Base-by-base conservation (phyloP, 202 grass and related monocot genomes). In the Elaeis oleifera region DNA sequence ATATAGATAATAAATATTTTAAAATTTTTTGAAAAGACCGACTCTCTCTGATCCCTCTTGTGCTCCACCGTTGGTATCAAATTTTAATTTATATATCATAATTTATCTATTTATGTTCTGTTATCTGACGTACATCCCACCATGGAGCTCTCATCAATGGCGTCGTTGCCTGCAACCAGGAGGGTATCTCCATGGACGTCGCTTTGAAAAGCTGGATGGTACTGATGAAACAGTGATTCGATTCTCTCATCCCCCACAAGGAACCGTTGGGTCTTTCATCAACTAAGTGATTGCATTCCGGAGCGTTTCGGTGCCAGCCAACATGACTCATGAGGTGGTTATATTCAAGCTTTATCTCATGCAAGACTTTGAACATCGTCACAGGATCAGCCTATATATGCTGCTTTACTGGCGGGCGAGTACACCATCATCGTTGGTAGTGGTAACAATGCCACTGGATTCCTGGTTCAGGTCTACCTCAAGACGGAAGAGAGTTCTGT, bases 361-460 rank as follows among this genome's bases (percentile, higher is more conserved):
- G 56, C 56, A 59, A 59, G 22, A 59, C 22, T 23, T 59, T 59
- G 56, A 59, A 3, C 23, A 29, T 59, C 56, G 56, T 59, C 24
- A 59, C 56, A 4, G 56, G 25, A 5, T 59, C 56, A 3, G 56
- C 56, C 15, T 59, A 59, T 14, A 19, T 24, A 24, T 24, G 23
- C 24, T 14, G 56, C 23, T 9, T 16, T 59, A 16, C 13, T 19
- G 56, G 23, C 56, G 1, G 56, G 56, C 0, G 22, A 25, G 11
- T 24, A 59, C 56, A 59, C 56, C 56, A 26, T 59, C 56, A 1
- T 59, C 56, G 56, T 59, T 15, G 23, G 56, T 23, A 17, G 5
- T 23, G 56, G 56, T 15, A 24, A 59, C 56, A 59, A 29, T 15
- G 21, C 56, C 13, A 15, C 28, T 23, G 15, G 11, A 26, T 59